Percentiles rank a stretch among this genome's conserved stretches.
Evolutionary conservation across 148 eudicot genomes (phyloP).

Genomic region (Rhododendron henanense): DNA sequence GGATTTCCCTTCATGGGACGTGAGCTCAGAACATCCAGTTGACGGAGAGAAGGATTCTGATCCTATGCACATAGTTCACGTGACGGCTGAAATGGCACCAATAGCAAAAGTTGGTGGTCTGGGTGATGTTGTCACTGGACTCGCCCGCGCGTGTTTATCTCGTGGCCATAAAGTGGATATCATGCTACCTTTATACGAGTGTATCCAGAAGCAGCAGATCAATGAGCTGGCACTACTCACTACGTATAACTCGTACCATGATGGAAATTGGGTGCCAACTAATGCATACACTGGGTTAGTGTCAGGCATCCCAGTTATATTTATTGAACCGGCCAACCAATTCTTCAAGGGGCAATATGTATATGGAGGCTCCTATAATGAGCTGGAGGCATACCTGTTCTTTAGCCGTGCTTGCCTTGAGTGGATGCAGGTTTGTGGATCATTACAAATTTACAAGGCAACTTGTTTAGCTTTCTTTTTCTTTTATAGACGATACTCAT

Average conservation of each 20-base stretch:
- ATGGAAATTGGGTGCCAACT: conserved; percentile 66
- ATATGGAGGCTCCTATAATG: conserved; percentile 86
- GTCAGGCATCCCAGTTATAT: conserved; percentile 65
- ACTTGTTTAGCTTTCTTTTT: conserved; percentile 2
- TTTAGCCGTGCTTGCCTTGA: conserved; percentile 92
- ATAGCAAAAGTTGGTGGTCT: conserved; percentile 92
- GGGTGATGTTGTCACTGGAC: conserved; percentile 93
- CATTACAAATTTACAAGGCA: not conserved
- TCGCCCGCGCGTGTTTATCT: conserved; percentile 73
- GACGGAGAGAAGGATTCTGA: conserved; percentile 44
- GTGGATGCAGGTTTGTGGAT: conserved; percentile 75
- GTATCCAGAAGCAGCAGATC: conserved; percentile 58
- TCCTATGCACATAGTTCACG: conserved; percentile 59
- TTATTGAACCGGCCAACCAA: conserved; percentile 65
- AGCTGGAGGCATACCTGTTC: conserved; percentile 77
- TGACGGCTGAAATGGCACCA: conserved; percentile 94
- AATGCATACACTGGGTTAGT: conserved; percentile 63
- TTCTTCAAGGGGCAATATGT: conserved; percentile 68
- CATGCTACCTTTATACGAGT: conserved; percentile 84
- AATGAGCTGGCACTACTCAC: conserved; percentile 47
- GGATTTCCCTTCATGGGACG: conserved; percentile 35
- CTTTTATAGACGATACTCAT: not conserved
- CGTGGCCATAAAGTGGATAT: conserved; percentile 80
- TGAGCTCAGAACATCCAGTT: conserved; percentile 24
- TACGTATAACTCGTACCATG: conserved; percentile 58